Evolutionary conservation across 352 stramenopile species (phyloP).

Genomic region (Pythium sp.): DNA sequence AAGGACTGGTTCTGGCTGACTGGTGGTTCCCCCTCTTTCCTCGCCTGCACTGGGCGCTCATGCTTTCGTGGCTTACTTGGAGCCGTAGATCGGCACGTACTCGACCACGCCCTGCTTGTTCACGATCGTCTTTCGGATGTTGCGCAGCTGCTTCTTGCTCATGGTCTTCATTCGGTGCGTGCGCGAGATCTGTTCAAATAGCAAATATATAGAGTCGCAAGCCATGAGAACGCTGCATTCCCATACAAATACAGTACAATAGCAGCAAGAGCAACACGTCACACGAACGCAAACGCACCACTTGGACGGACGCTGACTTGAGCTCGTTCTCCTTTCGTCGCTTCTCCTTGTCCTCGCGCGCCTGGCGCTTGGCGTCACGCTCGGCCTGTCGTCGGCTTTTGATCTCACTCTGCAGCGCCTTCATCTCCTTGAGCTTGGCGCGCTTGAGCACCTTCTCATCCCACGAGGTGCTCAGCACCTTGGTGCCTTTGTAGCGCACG

Average conservation of each 20-base stretch:
- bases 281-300: slow-evolving; percentile 43
- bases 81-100: slow-evolving; percentile 79
- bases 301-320: slow-evolving; percentile 85
- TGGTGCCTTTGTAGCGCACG: slow-evolving; percentile 71
- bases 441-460: slow-evolving; percentile 83
- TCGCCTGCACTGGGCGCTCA: too few relatives aligned
- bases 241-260: slow-evolving; percentile 12
- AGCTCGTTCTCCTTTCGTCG: slow-evolving; percentile 88
- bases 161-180: slow-evolving; percentile 89
- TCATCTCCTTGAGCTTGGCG: slow-evolving; percentile 77
- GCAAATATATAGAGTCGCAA: neutral
- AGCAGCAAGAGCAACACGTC: neutral
- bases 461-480: slow-evolving; percentile 85
- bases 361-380: slow-evolving; percentile 71
- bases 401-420: slow-evolving; percentile 83
- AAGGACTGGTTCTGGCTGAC: too few relatives aligned
- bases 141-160: slow-evolving; percentile 92
- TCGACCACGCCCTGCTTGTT: slow-evolving; percentile 91
- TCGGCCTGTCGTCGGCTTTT: slow-evolving; percentile 67
- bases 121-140: slow-evolving; percentile 90
- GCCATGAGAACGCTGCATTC: slow-evolving; percentile 4
- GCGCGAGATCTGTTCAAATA: slow-evolving; percentile 61
- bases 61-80: slow-evolving; percentile 75
- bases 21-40: neutral
- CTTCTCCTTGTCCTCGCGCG: slow-evolving; percentile 84